A percentile compares a stretch with the other conserved stretches of the same genome.
Evolutionary conservation across 1,284 basidiomycete genomes (phyloP).

Genomic region (Cryptococcus sp.): DNA sequence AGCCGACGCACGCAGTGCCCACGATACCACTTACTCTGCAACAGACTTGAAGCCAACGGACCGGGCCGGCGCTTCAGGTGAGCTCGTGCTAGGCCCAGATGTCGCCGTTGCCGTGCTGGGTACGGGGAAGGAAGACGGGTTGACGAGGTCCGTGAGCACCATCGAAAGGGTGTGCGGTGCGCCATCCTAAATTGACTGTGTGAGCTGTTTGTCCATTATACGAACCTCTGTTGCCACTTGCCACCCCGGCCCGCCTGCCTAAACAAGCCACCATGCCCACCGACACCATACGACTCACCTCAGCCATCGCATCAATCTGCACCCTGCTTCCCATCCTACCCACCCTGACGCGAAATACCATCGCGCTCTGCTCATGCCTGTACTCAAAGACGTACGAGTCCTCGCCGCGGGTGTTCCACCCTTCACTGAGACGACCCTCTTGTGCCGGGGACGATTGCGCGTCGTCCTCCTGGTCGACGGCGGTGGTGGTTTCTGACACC

Average conservation of each 20-base stretch:
- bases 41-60: constrained; percentile 34
- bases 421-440: constrained; percentile 9
- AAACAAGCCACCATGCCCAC: not conserved
- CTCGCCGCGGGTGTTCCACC: constrained; percentile 43
- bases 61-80: constrained; percentile 19
- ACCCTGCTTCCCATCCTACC: constrained; percentile 49
- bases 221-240: not conserved
- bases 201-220: not conserved
- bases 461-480: constrained; percentile 37
- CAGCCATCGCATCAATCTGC: constrained; percentile 50
- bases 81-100: constrained; percentile 6
- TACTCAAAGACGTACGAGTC: constrained; percentile 50
- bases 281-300: constrained; percentile 39
- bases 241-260: not conserved
- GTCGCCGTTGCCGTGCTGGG: constrained; percentile 33
- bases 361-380: constrained; percentile 48
- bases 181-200: constrained; percentile 41
- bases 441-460: not conserved
- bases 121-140: constrained; percentile 41
- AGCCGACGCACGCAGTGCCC: constrained; percentile 2
- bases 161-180: constrained; percentile 49
- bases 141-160: constrained; percentile 44
- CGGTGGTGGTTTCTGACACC: constrained; percentile 44
- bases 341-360: constrained; percentile 50
- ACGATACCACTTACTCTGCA: constrained; percentile 22